Evolutionary conservation across 257 asterid genomes (phyloP), one percentile per base, ranked within the genome.

Genomic region (Ligustrum vulgare): DNA sequence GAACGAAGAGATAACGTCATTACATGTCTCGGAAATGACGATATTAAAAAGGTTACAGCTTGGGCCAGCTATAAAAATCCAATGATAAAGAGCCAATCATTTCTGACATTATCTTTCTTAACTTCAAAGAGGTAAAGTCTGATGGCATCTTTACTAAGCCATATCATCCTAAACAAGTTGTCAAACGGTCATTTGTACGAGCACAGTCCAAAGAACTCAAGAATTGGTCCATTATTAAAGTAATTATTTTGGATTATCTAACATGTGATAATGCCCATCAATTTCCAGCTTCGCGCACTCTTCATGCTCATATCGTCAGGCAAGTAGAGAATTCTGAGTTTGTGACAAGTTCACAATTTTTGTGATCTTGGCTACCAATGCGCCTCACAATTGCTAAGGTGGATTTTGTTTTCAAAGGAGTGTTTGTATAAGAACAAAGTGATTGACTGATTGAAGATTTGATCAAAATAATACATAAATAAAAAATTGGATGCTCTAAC

Each of bases 401-500:
- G 31, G 15, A 80, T 32, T 32, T 45, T 34, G 67, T 77, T 73
- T n/a, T n/a, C 3, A 71, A 65, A 73, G 71, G 49, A 71, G 67
- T 9, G 20, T 4, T 73, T 23, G 77, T 35, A 34, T 23, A 65
- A 45, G 69, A 54, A 70, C 25, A 73, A 28, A 49, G 41, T n/a
- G 32, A 11, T 12, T 71, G 65, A 67, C 73, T 65, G 63, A 74
- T 41, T 28, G 34, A 73, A 39, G 68, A 73, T 68, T 28, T 45
- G 64, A 67, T 54, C 67, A 41, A 79, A 68, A 70, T 34, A 43
- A 22, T 35, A 67, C 64, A 72, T 25, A 32, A 76, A 70, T 22
- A n/a, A 67, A 45, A 32, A 74, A n/a, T 77, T 69, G 71, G 69
- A 75, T 45, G 60, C 67, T 74, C 67, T 56, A 54, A 56, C 54